Evolutionary conservation across 768 basidiomycete species (phyloP).

Genomic region (Calvatia gigantea): DNA sequence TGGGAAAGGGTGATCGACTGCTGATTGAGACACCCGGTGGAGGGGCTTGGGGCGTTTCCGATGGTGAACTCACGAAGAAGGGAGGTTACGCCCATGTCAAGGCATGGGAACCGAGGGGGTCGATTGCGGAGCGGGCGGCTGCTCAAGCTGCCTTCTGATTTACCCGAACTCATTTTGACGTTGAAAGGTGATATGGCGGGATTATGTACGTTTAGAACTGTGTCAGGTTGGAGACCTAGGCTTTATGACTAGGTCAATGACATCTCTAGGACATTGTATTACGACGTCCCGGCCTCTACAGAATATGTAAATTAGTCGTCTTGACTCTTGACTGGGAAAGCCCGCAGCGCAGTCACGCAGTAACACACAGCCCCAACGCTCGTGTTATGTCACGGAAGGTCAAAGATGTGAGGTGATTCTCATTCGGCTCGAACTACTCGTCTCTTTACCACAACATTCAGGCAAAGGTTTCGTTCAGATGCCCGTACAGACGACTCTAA

Average conservation of each 20-base stretch:
- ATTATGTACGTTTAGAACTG: no score
- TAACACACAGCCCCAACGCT: conserved; percentile 7
- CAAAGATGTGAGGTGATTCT: not conserved
- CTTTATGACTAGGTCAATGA: no score
- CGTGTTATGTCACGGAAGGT: conserved; percentile 13
- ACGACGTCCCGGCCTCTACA: no score
- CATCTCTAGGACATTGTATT: no score
- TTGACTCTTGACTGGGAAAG: no score
- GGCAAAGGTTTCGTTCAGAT: conserved; percentile 32
- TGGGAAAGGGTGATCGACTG: conserved; percentile 84
- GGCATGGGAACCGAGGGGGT: conserved; percentile 71
- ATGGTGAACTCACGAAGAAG: conserved; percentile 23
- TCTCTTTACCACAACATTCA: not conserved
- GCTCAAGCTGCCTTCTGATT: conserved; percentile 58
- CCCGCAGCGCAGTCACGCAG: not conserved
- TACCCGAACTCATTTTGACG: not conserved
- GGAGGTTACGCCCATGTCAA: conserved; percentile 28
- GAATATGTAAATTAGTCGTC: no score
- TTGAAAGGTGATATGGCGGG: not conserved
- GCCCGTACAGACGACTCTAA: conserved; percentile 72
- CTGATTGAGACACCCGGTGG: conserved; percentile 88
- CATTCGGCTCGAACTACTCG: conserved; percentile 2
- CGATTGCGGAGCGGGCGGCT: conserved; percentile 60
- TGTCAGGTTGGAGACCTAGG: no score
- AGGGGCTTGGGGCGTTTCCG: conserved; percentile 73